Evolutionary conservation across 2,329 filamentous ascomycete genomes (phyloP).

Genomic region (Phaeophleospora eucalypticola): DNA sequence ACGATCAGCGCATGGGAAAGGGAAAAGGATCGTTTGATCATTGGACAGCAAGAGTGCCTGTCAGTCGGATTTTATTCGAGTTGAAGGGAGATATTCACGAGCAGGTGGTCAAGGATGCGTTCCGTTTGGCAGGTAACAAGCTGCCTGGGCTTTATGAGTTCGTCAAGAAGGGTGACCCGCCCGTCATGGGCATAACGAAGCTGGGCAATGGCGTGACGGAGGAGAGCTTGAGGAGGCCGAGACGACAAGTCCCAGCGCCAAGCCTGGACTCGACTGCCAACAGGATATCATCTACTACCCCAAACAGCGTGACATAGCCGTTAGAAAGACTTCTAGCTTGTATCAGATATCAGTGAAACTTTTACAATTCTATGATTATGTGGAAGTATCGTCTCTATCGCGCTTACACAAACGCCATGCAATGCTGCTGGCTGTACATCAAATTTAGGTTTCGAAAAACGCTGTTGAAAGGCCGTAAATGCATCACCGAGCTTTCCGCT

Average conservation of each 20-base stretch:
- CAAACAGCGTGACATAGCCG: neutral
- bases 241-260: constrained; percentile 23
- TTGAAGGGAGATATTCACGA: constrained; percentile 90
- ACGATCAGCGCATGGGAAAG: constrained; percentile 98
- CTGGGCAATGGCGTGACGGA: constrained; percentile 74
- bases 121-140: constrained; percentile 90
- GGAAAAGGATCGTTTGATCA: constrained; percentile 97
- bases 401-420: too few species aligned
- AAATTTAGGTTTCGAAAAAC: too few species aligned
- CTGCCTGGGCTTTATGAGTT: constrained; percentile 89
- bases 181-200: constrained; percentile 90
- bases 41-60: constrained; percentile 85
- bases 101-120: constrained; percentile 88
- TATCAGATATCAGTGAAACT: too few species aligned
- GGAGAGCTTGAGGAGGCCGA: constrained; percentile 76
- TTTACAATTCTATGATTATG: too few species aligned
- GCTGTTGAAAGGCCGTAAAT: too few species aligned
- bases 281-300: constrained; percentile 26
- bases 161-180: constrained; percentile 83
- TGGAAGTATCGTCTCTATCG: too few species aligned
- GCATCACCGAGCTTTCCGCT: too few species aligned
- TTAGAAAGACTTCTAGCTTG: too few species aligned
- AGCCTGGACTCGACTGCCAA: constrained; percentile 27
- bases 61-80: constrained; percentile 90
- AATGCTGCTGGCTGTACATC: too few species aligned